phyloP scores from a whole-genome alignment of 2,329 filamentous ascomycete species.

The Exophiala calicioides region DNA sequence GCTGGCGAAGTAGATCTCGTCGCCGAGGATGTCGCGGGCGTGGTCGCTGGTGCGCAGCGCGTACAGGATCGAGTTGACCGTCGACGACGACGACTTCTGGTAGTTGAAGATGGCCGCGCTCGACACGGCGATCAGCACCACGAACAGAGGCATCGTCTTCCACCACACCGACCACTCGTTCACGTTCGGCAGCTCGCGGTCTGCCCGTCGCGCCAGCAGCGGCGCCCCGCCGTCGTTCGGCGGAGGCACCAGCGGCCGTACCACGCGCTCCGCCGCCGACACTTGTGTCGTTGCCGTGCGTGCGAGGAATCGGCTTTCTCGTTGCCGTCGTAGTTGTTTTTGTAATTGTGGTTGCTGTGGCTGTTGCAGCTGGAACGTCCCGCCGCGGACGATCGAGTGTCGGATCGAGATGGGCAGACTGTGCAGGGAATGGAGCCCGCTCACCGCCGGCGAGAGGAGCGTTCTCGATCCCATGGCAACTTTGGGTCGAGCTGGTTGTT shows the following conservation, averaged over 20 bases:
- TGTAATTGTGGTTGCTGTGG: background rate
- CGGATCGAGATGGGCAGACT: constrained; percentile 10
- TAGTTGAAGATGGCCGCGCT: constrained; percentile 97
- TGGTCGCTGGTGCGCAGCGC: constrained; percentile 76
- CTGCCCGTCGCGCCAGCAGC: constrained; percentile 53
- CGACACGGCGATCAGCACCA: constrained; percentile 67
- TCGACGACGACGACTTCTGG: constrained; percentile 85
- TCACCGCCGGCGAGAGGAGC: constrained; percentile 2
- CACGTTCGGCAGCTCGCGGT: constrained; percentile 54
- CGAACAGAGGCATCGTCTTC: constrained; percentile 78
- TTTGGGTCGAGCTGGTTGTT: background rate
- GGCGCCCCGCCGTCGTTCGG: constrained; percentile 54
- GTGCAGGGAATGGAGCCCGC: constrained; percentile 3
- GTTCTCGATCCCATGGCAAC: constrained; percentile 4
- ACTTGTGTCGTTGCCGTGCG: too few relatives aligned
- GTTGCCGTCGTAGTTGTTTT: background rate
- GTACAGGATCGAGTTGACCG: constrained; percentile 88
- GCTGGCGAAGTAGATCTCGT: constrained; percentile 79
- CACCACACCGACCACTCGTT: constrained; percentile 59
- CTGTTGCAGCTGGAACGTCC: background rate
- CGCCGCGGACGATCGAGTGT: constrained; percentile 1
- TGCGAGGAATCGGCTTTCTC: background rate
- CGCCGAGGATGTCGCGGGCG: constrained; percentile 77
- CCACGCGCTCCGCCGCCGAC: constrained; percentile 12
- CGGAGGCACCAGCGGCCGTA: constrained; percentile 44